Base-by-base conservation (phyloP, 306 rosid genomes). In the Vigna trinervia region DNA sequence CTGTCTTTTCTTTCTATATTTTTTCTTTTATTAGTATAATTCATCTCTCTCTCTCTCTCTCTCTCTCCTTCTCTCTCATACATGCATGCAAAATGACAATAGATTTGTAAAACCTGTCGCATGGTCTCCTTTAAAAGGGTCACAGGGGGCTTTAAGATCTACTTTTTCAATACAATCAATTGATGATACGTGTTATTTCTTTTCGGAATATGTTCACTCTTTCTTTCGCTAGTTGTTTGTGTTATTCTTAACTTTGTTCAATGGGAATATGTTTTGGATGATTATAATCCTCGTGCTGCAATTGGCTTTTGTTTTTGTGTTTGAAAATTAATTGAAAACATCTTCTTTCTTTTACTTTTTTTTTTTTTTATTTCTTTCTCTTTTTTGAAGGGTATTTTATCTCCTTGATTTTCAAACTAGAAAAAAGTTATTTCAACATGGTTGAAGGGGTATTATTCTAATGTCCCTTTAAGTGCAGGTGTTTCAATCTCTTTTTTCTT, bases 341-440 rank as follows among this genome's bases (percentile, higher is more conserved):
- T 19, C 17, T 26, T 19, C 13, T 26, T 23, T 6, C 0, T 30
- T 23, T 17, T 17, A 17, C 19, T 17, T 28, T 70, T 39, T 12
- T 36, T 6, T 12, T 41, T 41, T 54, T 13, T 23, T 60, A 51
- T 75, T 66, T 73, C 8, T 66, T 53, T 77, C 52, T 76, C 13
- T 1, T 14, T 46, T 78, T 79, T 85, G 67, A 61, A 78, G 83
- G 84, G 20, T 69, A 26, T 80, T 60, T n/a, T 43, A 60, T 79
- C 41, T 48, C 22, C 73, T 60, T 53, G 69, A 76, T 82, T 68
- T 75, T 83, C 79, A 70, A 76, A 75, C 38, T 56, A 43, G 66
- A 58, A 75, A 70, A 62, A 54, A 47, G 78, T 78, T 70, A 73
- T 51, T 34, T 64, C 74, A 81, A 75, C 66, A 88, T 87, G 86